Evolutionary conservation across 345 rosid genomes (phyloP).

Genomic region (Eucalyptus globulus): DNA sequence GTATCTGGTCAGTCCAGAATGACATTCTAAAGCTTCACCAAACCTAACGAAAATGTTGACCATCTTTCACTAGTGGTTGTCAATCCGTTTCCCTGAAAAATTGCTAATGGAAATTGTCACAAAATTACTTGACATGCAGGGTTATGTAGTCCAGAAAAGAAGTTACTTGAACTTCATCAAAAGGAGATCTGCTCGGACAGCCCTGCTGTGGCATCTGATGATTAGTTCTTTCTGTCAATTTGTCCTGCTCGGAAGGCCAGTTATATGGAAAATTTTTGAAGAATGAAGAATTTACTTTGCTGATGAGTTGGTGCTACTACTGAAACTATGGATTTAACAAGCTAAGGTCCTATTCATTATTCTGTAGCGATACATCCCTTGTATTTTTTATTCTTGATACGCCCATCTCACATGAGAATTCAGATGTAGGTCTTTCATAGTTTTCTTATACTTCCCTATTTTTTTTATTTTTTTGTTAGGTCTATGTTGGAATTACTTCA

Average conservation of each 20-base stretch:
- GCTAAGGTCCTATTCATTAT: not conserved
- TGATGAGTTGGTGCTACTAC: not conserved
- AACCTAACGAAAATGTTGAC: not conserved
- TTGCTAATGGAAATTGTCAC: not conserved
- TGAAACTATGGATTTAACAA: not conserved
- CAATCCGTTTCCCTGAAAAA: not conserved
- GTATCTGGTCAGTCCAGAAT: not conserved
- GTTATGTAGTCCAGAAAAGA: constrained; percentile 66
- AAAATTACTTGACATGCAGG: constrained; percentile 25
- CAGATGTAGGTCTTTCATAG: not conserved
- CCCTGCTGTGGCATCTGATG: constrained; percentile 57
- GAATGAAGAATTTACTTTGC: not conserved
- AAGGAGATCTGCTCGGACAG: constrained; percentile 56
- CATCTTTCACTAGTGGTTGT: not conserved
- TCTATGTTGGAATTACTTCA: not conserved
- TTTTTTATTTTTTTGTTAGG: not conserved
- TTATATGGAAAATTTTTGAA: not conserved
- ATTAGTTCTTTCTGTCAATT: constrained; percentile 1
- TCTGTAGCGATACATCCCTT: not conserved
- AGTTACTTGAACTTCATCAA: constrained; percentile 65
- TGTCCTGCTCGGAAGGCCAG: not conserved
- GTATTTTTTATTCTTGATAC: not conserved
- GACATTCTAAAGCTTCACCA: not conserved
- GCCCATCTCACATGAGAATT: not conserved
- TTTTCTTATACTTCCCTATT: not conserved